These are phyloP conservation scores for Macrolepiota albuminosa DNA, from an alignment of 768 basidiomycete species.

Conservation along the genomic window DNA sequence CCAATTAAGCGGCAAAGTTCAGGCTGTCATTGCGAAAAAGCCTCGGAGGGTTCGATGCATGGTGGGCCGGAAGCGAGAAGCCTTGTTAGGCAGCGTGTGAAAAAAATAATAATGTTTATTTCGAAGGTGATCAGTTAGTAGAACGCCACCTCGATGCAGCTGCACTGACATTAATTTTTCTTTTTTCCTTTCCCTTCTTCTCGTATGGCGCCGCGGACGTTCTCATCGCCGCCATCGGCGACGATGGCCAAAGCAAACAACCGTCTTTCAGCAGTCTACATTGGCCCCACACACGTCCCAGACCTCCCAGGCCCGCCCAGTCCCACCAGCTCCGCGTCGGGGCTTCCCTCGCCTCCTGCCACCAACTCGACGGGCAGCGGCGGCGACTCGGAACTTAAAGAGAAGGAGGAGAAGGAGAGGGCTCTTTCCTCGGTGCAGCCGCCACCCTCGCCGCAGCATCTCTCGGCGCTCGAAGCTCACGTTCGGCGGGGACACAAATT, in stretches of 20 bases:
- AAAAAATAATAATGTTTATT: not conserved
- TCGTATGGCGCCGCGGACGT: slow-evolving; percentile 34
- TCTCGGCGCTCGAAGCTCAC: slow-evolving; percentile 22
- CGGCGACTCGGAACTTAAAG: slow-evolving; percentile 8
- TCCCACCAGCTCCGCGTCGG: slow-evolving; percentile 49
- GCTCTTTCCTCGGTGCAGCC: not conserved
- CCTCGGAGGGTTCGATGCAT: not conserved
- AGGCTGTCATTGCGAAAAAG: too few relatives aligned
- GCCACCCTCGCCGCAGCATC: not conserved
- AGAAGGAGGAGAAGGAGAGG: slow-evolving; percentile 7
- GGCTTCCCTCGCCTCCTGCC: slow-evolving; percentile 78
- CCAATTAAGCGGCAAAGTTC: too few relatives aligned
- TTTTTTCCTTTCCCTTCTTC: not conserved
- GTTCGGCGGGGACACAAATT: not conserved
- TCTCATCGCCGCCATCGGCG: slow-evolving; percentile 10
- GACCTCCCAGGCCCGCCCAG: slow-evolving; percentile 73
- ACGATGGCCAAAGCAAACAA: slow-evolving; percentile 26
- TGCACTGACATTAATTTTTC: not conserved
- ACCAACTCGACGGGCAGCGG: slow-evolving; percentile 80
- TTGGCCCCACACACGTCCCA: slow-evolving; percentile 46
- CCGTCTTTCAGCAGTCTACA: slow-evolving; percentile 38
- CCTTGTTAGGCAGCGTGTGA: not conserved
- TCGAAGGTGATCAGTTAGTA: not conserved
- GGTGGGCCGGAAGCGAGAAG: not conserved
- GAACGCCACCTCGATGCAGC: not conserved